phyloP scores from a whole-genome alignment of 2,329 filamentous ascomycete genomes.

The Ascochyta viciae-villosae region DNA sequence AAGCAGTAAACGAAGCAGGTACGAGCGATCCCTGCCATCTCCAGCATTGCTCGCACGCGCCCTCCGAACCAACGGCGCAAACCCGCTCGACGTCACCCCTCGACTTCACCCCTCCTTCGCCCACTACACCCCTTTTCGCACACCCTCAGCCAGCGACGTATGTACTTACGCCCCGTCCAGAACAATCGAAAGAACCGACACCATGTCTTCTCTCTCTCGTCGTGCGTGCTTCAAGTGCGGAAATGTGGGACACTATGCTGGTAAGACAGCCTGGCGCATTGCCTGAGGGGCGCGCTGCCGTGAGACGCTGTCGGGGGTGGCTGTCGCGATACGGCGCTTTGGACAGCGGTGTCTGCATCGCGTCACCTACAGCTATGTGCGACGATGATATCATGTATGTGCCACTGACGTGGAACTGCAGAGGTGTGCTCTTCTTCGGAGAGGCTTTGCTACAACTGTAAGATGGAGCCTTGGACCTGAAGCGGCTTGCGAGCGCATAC shows the following conservation, averaged over 20 bases:
- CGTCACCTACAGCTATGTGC: conserved; percentile 25
- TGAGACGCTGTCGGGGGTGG: conserved; percentile 23
- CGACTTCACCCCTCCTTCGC: conserved; percentile 25
- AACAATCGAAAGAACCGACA: conserved; percentile 45
- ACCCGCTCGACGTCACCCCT: conserved; percentile 31
- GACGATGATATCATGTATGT: conserved; percentile 1
- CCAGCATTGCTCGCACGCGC: conserved; percentile 6
- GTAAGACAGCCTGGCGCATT: conserved; percentile 40
- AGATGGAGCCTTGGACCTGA: conserved; percentile 45
- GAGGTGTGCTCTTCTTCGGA: conserved; percentile 98
- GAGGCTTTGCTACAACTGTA: conserved; percentile 99
- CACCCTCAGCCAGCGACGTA: conserved; percentile 12
- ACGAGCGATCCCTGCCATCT: conserved; percentile 21
- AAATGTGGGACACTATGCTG: conserved; percentile 62
- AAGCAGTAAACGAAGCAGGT: conserved; percentile 43
- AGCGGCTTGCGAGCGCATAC: conserved; percentile 13
- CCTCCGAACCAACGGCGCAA: conserved; percentile 16
- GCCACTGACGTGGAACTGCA: conserved; percentile 44
- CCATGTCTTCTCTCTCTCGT: conserved; percentile 61
- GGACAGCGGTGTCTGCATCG: conserved; percentile 23
- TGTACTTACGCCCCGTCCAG: conserved; percentile 34
- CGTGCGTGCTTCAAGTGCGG: conserved; percentile 63
- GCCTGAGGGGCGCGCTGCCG: conserved; percentile 28
- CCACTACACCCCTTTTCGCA: conserved; percentile 24
- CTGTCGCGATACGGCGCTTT: conserved; percentile 23